Base-by-base conservation (phyloP, 805 yeast genomes). In the Saccharomycopsis babjevae region DNA sequence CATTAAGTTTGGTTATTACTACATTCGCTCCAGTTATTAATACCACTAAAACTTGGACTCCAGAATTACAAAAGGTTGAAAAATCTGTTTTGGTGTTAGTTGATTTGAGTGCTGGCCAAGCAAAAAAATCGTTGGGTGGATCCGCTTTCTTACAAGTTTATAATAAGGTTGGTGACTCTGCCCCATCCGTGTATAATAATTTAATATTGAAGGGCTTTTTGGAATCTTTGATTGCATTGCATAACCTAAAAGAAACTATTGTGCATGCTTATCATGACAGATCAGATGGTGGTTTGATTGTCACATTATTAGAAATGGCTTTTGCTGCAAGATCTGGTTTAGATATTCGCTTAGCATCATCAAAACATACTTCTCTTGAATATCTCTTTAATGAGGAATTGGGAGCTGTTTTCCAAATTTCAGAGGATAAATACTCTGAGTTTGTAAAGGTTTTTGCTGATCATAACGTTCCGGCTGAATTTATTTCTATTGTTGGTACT, bases 31-130 rank as follows among this genome's bases (percentile, higher is more conserved):
- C 96, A 40, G 97, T 94, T 57, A 76, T 76, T 54, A 79, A 92
- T 72, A 92, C 97, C 38, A 80, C 90, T 42, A 84, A 81, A 63
- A 94, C 99, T 0, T 94, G 99, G 99, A 93, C 97, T 32, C 99
- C 99, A 43, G 84, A 84, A 69, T 73, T 92, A 62, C 78, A 78
- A 66, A 78, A 79, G 50, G 67, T 68, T 25, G 82, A 79, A 56
- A 83, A 79, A 59, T 78, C 92, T 5, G 76, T 83, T 32, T 76
- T 93, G 67, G 88, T 91, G 36, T 80, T 86, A 57, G 96, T 94
- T 63, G 97, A 90, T 70, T 79, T 93, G 65, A 73, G 79, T 58
- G 86, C 89, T 42, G 78, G 79, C 2, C 79, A 78, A 59, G 73
- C 70, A 57, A 66, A 72, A 25, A 77, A 78, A 66, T 76, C 92